Percentiles rank a stretch among this genome's conserved stretches.
phyloP scores from a whole-genome alignment of 768 basidiomycete genomes.

The Coprinopsis sp. region DNA sequence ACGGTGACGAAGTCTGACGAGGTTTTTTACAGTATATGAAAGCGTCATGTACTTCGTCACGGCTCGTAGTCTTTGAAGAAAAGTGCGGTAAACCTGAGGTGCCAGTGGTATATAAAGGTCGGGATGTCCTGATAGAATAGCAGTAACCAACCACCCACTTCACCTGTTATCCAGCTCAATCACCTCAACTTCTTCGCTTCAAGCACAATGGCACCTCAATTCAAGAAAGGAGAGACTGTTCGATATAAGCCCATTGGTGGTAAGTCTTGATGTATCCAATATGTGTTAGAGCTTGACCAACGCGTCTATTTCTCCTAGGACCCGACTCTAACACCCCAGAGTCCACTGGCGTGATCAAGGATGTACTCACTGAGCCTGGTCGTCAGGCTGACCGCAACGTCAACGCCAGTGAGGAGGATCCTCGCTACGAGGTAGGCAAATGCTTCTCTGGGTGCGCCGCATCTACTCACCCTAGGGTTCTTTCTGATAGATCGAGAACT shows the following conservation, averaged over 20 bases:
- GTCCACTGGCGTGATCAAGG: not conserved
- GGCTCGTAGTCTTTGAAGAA: too few species aligned
- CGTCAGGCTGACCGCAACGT: conserved; percentile 6
- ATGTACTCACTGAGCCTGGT: conserved; percentile 4
- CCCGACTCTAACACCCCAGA: conserved; percentile 7
- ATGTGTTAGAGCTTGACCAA: too few species aligned
- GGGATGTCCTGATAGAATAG: too few species aligned
- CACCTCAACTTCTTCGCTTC: too few species aligned
- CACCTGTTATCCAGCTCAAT: too few species aligned
- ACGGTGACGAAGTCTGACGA: too few species aligned
- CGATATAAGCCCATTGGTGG: conserved; percentile 6
- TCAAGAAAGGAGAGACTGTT: conserved; percentile 5
- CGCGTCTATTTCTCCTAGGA: not conserved
- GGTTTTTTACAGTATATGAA: too few species aligned
- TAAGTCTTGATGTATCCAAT: not conserved
- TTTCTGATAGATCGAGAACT: conserved; percentile 5
- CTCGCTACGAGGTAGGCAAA: conserved; percentile 4
- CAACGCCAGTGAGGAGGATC: conserved; percentile 5
- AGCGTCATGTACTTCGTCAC: too few species aligned
- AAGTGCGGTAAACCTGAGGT: too few species aligned
- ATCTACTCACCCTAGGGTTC: not conserved
- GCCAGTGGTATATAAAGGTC: too few species aligned
- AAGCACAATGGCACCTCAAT: conserved; percentile 10
- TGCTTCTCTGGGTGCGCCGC: not conserved
- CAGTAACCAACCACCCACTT: too few species aligned